Evolutionary conservation across 805 yeast species (phyloP), one percentile per base, ranked within the genome.

Genomic region (Starmerella sp.): DNA sequence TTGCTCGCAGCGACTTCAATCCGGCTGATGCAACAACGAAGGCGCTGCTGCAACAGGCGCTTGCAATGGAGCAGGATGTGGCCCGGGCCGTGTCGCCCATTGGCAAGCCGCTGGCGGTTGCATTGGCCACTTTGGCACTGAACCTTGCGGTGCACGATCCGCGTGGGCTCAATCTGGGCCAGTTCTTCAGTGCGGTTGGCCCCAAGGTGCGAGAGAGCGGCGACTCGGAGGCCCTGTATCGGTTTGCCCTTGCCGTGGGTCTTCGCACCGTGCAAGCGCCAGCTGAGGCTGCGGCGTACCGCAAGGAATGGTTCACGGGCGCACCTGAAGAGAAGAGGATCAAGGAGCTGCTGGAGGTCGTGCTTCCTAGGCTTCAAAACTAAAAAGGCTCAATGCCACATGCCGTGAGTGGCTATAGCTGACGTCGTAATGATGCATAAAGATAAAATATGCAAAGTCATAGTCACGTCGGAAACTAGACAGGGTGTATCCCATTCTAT

Each of bases 101-200:
- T 5, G n/a, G 44, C 10, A 54, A 53, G 47, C 60, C 65, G n/a
- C 46, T 60, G 47, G 63, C 62, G 47, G 63, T 75, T 57, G 74
- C 82, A 53, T 57, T 73, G 50, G 68, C 85, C 0, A 77, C 86
- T 0, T 64, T 63, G 48, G 38, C 54, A 5, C 52, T 64, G 54
- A 63, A 64, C 43, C 43, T 60, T n/a, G 59, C 58, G 4, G 56
- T 63, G 17, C 55, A 52, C 42, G 49, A 57, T 13, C 39, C 56
- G 22, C 55, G 53, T 1, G 36, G 47, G 14, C 48, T 51, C 11
- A 51, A 54, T 28, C 44, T 48, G 22, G 34, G 32, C 15, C 44
- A 44, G 6, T 39, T 43, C 5, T 17, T 54, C 6, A 14, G n/a
- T 10, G 37, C 52, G 3, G 39, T 45, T 5, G 52, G 45, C 1